Conservation (phyloP, 179 eudicot genomes). For the Patellifolia procumbens region DNA sequence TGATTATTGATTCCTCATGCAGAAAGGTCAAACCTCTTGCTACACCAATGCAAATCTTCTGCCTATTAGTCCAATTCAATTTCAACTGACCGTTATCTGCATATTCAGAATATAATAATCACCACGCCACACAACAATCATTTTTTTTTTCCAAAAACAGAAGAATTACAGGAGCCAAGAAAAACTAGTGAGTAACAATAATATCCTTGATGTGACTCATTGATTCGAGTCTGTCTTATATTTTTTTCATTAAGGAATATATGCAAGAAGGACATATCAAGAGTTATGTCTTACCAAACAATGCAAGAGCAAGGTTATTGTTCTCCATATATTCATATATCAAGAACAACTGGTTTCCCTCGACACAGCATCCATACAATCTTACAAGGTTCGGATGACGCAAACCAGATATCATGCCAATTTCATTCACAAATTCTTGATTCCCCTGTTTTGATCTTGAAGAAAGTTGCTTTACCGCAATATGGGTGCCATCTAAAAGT, state of each 20-base stretch:
- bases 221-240: not conserved
- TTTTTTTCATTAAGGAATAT: not conserved
- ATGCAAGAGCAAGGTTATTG: constrained; percentile 43
- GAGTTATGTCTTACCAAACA: constrained; percentile 38
- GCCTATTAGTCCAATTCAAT: constrained; percentile 50
- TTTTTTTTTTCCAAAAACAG: not conserved
- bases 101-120: constrained; percentile 2
- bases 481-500: constrained; percentile 45
- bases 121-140: not conserved
- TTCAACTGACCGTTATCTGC: constrained; percentile 30
- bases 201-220: too few species aligned
- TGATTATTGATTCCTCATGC: constrained; percentile 51
- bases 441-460: constrained; percentile 49
- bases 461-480: constrained; percentile 57
- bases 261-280: not conserved
- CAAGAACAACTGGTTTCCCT: constrained; percentile 46
- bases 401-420: constrained; percentile 56
- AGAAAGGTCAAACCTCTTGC: constrained; percentile 54
- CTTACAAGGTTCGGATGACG: constrained; percentile 51
- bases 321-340: constrained; percentile 58
- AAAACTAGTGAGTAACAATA: not conserved
- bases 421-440: constrained; percentile 55
- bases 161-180: not conserved
- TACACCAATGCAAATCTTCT: constrained; percentile 44
- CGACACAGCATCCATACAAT: constrained; percentile 54